These are phyloP conservation scores for Tylopilus plumbeoviolaceoides DNA, from an alignment of 768 basidiomycete species.

Conservation along the genomic window DNA sequence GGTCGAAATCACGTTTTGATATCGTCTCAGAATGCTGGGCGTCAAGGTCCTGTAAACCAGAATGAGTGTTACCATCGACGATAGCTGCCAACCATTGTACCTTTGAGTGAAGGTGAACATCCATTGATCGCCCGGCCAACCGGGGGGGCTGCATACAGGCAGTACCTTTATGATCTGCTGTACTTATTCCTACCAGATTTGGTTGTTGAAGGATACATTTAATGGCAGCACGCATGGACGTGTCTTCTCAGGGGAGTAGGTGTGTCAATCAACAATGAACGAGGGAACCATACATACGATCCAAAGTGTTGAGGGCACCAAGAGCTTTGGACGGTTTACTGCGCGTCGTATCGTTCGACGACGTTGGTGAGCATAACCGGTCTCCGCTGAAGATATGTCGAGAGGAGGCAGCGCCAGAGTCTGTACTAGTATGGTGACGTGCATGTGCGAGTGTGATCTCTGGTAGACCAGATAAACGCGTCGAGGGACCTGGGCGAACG, in stretches of 20 bases:
- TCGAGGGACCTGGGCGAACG: neutral
- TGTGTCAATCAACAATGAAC: conserved; percentile 4
- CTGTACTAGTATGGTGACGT: conserved; percentile 1
- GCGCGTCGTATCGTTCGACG: conserved; percentile 4
- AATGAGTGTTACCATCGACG: neutral
- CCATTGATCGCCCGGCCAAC: neutral
- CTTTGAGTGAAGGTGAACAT: neutral
- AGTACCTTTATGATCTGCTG: neutral
- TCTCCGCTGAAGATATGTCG: conserved; percentile 1
- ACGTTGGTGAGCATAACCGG: neutral
- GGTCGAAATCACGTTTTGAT: neutral
- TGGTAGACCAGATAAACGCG: conserved; percentile 12
- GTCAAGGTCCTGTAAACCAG: conserved; percentile 5
- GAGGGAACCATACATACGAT: conserved; percentile 23
- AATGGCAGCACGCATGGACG: conserved; percentile 29
- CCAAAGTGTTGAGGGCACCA: conserved; percentile 20
- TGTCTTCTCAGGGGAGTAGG: conserved; percentile 12
- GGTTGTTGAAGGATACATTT: conserved; percentile 26
- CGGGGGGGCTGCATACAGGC: neutral
- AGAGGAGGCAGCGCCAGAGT: neutral
- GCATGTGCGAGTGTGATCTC: conserved; percentile 28
- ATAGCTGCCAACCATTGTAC: conserved; percentile 9
- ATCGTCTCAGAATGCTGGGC: neutral
- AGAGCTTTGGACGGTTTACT: conserved; percentile 24
- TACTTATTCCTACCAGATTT: conserved; percentile 21